Evolutionary conservation across 257 asterid species (phyloP).

Genomic region (Petunia axillaris): DNA sequence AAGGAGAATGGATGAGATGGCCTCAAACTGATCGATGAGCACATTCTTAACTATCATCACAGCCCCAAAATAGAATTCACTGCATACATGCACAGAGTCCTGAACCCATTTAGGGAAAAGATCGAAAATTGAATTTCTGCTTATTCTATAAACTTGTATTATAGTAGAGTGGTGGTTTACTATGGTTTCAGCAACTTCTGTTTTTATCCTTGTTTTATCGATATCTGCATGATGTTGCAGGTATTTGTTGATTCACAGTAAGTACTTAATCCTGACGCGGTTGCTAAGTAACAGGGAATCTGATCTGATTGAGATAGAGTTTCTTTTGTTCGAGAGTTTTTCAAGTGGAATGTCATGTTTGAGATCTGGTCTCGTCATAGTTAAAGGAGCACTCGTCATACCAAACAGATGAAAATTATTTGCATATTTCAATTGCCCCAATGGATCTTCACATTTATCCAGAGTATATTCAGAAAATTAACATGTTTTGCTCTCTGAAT

Average conservation of each 20-base stretch:
- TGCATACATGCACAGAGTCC: background rate
- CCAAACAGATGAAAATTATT: background rate
- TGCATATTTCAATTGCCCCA: background rate
- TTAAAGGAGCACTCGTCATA: background rate
- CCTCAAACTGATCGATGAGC: background rate
- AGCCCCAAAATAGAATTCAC: background rate
- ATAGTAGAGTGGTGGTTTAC: too few species aligned
- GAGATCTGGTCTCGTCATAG: background rate
- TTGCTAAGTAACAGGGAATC: background rate
- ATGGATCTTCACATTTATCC: background rate
- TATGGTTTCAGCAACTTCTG: too few species aligned
- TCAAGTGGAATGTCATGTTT: background rate
- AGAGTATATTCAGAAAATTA: background rate
- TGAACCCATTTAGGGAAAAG: background rate
- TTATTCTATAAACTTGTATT: background rate
- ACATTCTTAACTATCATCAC: background rate
- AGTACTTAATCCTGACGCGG: background rate
- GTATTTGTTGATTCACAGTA: conserved; percentile 20
- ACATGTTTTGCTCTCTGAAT: background rate
- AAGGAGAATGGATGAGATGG: background rate
- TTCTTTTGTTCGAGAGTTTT: background rate
- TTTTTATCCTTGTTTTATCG: too few species aligned
- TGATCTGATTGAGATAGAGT: background rate
- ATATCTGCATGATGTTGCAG: background rate
- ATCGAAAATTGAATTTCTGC: background rate